These are phyloP conservation scores for Alternaria gaisen DNA, from an alignment of 2,329 filamentous ascomycete species.

Conservation along the genomic window DNA sequence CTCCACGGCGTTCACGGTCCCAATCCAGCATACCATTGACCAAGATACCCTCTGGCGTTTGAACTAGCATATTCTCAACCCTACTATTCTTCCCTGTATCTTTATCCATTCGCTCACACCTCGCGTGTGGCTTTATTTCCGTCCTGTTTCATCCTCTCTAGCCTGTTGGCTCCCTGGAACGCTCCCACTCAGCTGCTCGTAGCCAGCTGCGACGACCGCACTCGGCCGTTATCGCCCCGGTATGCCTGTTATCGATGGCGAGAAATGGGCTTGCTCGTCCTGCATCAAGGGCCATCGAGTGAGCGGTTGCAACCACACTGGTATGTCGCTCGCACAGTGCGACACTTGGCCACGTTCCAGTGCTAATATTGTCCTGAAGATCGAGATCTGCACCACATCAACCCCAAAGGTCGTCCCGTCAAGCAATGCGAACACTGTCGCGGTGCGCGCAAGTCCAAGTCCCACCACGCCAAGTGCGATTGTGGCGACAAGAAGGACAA, in stretches of 20 bases:
- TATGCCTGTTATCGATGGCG: slow-evolving; percentile 71
- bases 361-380: slow-evolving; percentile 63
- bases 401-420: slow-evolving; percentile 96
- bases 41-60: slow-evolving; percentile 48
- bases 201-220: slow-evolving; percentile 47
- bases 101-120: slow-evolving; percentile 25
- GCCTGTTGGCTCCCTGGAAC: slow-evolving; percentile 22
- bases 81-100: slow-evolving; percentile 32
- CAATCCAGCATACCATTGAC: slow-evolving; percentile 42
- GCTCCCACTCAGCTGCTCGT: slow-evolving; percentile 30
- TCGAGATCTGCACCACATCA: slow-evolving; percentile 90
- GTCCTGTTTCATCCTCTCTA: slow-evolving; percentile 19
- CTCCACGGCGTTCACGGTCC: slow-evolving; percentile 51
- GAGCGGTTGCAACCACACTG: slow-evolving; percentile 95
- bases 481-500: slow-evolving; percentile 89
- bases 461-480: slow-evolving; percentile 94
- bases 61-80: slow-evolving; percentile 31
- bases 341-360: slow-evolving; percentile 14
- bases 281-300: slow-evolving; percentile 98
- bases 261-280: slow-evolving; percentile 98
- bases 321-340: slow-evolving; percentile 61
- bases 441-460: slow-evolving; percentile 92
- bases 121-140: slow-evolving; percentile 27
- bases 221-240: slow-evolving; percentile 42
- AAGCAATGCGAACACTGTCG: slow-evolving; percentile 98